phyloP scores from a whole-genome alignment of 768 basidiomycete genomes.

The Termitomyces sp. region DNA sequence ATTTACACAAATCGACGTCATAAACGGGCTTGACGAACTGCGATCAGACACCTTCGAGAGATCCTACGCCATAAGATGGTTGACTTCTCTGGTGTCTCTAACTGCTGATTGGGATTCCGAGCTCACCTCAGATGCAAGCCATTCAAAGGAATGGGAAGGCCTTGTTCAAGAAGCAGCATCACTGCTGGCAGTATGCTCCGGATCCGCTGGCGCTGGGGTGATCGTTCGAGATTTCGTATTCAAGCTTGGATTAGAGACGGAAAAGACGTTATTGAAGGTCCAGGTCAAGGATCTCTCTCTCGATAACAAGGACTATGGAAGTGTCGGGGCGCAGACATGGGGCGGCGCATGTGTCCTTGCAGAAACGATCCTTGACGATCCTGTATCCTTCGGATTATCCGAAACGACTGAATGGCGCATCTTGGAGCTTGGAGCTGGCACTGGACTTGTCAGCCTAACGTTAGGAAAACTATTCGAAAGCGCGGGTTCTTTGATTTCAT shows the following conservation, averaged over 20 bases:
- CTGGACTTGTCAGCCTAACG: conserved; percentile 70
- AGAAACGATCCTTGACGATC: conserved; percentile 59
- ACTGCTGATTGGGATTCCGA: conserved; percentile 9
- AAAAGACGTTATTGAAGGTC: conserved; percentile 24
- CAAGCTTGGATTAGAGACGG: conserved; percentile 10
- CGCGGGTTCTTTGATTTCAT: background rate
- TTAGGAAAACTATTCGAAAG: conserved; percentile 39
- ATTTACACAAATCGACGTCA: background rate
- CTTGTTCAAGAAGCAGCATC: conserved; percentile 52
- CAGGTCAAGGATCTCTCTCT: conserved; percentile 63
- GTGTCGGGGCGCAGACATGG: conserved; percentile 87
- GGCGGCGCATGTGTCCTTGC: conserved; percentile 79
- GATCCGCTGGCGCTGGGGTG: conserved; percentile 56
- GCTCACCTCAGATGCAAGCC: background rate
- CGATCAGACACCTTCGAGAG: conserved; percentile 66
- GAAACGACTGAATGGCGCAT: conserved; percentile 29
- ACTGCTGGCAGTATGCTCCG: conserved; percentile 59
- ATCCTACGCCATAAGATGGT: conserved; percentile 65
- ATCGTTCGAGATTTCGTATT: conserved; percentile 51
- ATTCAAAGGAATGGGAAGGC: conserved; percentile 20
- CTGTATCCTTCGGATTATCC: conserved; percentile 42
- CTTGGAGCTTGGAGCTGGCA: conserved; percentile 82
- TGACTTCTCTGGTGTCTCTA: conserved; percentile 55
- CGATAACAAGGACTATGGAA: conserved; percentile 61
- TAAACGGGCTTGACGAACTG: conserved; percentile 22